phyloP scores from a whole-genome alignment of 2,329 filamentous ascomycete species.

The Gnomoniopsis smithogilvyi region DNA sequence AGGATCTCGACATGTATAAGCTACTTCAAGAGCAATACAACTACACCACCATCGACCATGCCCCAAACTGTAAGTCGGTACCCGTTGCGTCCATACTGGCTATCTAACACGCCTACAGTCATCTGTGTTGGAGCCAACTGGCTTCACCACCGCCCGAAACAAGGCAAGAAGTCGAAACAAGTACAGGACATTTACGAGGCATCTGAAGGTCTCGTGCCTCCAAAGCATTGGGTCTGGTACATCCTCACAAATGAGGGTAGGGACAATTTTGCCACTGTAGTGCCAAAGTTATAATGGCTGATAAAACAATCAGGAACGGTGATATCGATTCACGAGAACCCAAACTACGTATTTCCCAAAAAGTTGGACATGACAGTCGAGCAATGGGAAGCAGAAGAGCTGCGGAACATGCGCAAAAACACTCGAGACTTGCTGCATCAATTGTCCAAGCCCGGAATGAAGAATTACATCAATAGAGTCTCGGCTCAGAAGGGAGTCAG shows the following conservation, averaged over 20 bases:
- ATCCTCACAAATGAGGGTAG: conserved; percentile 62
- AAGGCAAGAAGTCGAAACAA: background rate
- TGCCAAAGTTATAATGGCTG: conserved; percentile 13
- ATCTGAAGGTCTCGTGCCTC: conserved; percentile 30
- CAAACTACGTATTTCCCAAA: conserved; percentile 28
- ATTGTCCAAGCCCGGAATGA: conserved; percentile 35
- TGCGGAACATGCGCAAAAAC: conserved; percentile 35
- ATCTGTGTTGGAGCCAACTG: conserved; percentile 71
- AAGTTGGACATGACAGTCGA: conserved; percentile 22
- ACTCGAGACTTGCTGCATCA: conserved; percentile 36
- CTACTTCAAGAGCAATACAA: conserved; percentile 72
- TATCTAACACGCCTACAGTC: conserved; percentile 36
- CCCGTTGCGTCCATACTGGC: conserved; percentile 19
- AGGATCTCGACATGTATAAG: conserved; percentile 36
- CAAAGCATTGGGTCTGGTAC: conserved; percentile 66
- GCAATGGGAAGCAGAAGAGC: conserved; percentile 26
- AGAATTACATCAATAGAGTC: conserved; percentile 33
- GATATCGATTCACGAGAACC: conserved; percentile 65
- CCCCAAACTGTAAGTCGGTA: conserved; percentile 51
- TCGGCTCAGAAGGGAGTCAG: conserved; percentile 40
- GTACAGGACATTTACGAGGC: background rate
- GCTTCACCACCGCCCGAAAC: conserved; percentile 40
- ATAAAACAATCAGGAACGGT: conserved; percentile 55
- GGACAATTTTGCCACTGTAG: conserved; percentile 12
- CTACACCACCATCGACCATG: conserved; percentile 71